Base-by-base conservation (phyloP, 2,329 filamentous ascomycete genomes). In the Claviceps paspali region DNA sequence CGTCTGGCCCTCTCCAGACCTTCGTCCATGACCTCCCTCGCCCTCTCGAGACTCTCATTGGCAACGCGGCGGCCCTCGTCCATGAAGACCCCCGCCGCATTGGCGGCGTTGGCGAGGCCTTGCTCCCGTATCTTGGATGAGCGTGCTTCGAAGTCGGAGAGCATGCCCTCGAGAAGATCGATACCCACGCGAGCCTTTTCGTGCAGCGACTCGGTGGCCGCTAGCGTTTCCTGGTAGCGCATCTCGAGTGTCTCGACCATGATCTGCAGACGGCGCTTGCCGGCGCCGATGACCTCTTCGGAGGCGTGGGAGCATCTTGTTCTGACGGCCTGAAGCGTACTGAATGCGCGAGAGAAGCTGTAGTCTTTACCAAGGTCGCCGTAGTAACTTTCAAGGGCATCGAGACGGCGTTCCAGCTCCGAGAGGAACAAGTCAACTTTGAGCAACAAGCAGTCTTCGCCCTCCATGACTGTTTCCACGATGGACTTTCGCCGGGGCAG, bases 181-280 rank as follows among this genome's bases (percentile, higher is more conserved):
- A 98, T 79, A 5, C 86, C 84, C 26, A 88, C 79, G 42, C 83
- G 75, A 3, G 88, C 86, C 62, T 96, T 96, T 49, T 94, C 86
- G 51, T 91, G 85, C 49, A 96, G 62, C 0, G 85, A 87, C 52
- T 84, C 87, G 45, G 87, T 85, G 2, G 82, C 82, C 12, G 73
- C 79, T 45, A 98, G 61, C 1, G 82, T 86, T 48, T 91, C 83
- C 44, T 92, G 79, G 59, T 95, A 98, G 45, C 83, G 73, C 21
- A 71, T 70, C 57, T 98, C 91, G 11, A 98, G 65, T 1, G 86
- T 94, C 49, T 96, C 88, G 24, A 98, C 85, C 63, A 96, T 79
- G 41, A 96, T 75, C 45, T 84, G 82, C 41, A 92, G 76, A 42
- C 86, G 74, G 45, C 84, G 76, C 36, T 83, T 79, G 17, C 91